Base-by-base conservation (phyloP, 352 stramenopile species). In the Plasmopara muralis region DNA sequence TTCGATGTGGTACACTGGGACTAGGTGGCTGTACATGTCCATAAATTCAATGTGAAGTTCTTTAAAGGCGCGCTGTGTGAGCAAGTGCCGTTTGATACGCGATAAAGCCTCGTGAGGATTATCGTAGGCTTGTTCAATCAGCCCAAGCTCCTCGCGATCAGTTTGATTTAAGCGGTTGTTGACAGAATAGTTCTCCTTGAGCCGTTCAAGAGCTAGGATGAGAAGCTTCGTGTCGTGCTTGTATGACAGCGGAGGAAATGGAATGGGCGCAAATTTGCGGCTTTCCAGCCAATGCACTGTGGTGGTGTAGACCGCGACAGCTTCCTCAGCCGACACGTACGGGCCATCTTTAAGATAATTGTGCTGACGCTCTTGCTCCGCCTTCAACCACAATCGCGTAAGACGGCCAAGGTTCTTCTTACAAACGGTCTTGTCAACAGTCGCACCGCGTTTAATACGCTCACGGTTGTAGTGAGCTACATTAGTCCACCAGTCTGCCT, bases 141-240 rank as follows among this genome's bases (percentile, higher is more conserved):
- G 65, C 39, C 96, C 97, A 15, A 99, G 77, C 63, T 99, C 97
- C 76, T 99, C 97, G 45, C 97, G 87, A 64, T 98, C 91, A 2
- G 84, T 95, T 64, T 98, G 96, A 64, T 99, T 99, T 41, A 99
- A 70, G 40, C 96, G 83, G 51, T 89, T 97, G 67, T 98, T 98
- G 25, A 97, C 80, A 34, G 93, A 95, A 66, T 99, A 99, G 41
- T 95, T 97, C 64, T 99, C 97, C 71, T 99, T 99, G 37, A 99
- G 74, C 10, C 97, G 83, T 67, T 99, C 97, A 16, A 99, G 68
- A 16, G 97, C 96, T 53, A 99, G 72, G 61, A 99, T 99, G 33
- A 99, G 70, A 44, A 99, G 85, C 73, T 99, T 99, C 5, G 97
- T 99, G 62, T 99, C 97, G 66, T 99, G 97, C 74, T 99, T 99